A percentile compares a stretch with the other conserved stretches of the same genome.
These are phyloP conservation scores for Colletotrichum ledebouriae DNA, from an alignment of 2,329 filamentous ascomycete species.

Conservation along the genomic window DNA sequence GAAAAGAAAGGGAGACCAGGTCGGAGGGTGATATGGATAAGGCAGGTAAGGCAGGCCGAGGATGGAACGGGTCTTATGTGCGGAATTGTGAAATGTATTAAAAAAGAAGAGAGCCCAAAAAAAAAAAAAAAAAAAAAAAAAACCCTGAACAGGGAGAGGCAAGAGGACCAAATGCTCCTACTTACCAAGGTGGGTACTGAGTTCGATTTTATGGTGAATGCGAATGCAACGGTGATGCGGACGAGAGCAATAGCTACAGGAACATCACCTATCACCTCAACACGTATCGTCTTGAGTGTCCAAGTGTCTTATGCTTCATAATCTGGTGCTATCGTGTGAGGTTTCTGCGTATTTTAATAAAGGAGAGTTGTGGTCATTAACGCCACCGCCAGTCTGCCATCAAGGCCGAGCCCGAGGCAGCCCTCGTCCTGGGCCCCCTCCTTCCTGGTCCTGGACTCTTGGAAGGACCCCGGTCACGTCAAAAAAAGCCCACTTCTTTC, in stretches of 20 bases:
- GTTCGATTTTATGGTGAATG: slow-evolving; percentile 10
- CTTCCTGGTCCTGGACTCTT: slow-evolving; percentile 11
- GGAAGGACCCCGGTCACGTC: slow-evolving; percentile 27
- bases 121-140: too few species aligned
- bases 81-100: background rate
- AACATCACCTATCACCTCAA: background rate
- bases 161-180: slow-evolving; percentile 8
- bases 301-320: too few species aligned
- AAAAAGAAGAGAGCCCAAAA: background rate
- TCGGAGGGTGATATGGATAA: slow-evolving; percentile 12
- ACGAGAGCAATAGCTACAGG: slow-evolving; percentile 6
- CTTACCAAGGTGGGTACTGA: background rate
- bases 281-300: too few species aligned
- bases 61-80: slow-evolving; percentile 3
- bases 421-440: background rate
- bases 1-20: slow-evolving; percentile 10
- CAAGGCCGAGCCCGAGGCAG: slow-evolving; percentile 12
- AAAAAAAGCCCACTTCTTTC: slow-evolving; percentile 29
- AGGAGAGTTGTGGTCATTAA: background rate
- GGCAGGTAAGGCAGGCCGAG: slow-evolving; percentile 3
- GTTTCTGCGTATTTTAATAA: too few species aligned
- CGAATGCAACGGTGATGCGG: slow-evolving; percentile 25
- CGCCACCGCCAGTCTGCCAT: slow-evolving; percentile 2
- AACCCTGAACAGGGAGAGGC: background rate
- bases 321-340: too few species aligned